These are phyloP conservation scores for Tetradesmus obliquus DNA, from an alignment of 139 green algal species.

Conservation along the genomic window DNA sequence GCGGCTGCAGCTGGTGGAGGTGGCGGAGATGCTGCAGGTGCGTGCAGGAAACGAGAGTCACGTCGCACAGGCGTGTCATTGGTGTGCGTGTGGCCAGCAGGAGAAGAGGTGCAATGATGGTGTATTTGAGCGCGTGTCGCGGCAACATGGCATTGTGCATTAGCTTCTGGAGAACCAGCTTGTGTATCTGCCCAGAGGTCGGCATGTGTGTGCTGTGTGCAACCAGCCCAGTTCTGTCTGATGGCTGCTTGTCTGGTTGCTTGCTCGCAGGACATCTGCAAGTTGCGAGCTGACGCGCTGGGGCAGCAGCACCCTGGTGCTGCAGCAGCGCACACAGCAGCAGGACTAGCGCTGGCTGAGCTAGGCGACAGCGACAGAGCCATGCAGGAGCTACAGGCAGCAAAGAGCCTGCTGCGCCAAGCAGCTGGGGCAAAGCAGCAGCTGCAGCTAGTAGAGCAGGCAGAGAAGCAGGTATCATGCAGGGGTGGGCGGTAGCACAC, in stretches of 20 bases:
- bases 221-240: background rate
- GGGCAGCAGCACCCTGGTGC: conserved; percentile 57
- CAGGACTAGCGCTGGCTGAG: conserved; percentile 71
- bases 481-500: background rate
- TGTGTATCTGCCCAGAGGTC: background rate
- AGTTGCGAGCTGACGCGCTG: conserved; percentile 40
- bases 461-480: background rate
- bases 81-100: too few species aligned
- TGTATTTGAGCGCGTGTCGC: too few species aligned
- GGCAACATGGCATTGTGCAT: too few species aligned
- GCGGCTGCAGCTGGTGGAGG: conserved; percentile 74
- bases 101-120: too few species aligned
- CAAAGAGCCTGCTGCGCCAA: background rate
- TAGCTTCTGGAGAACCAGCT: background rate
- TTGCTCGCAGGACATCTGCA: conserved; percentile 35
- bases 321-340: conserved; percentile 62
- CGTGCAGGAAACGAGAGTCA: background rate
- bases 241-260: background rate
- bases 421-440: conserved; percentile 11
- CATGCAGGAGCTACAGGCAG: conserved; percentile 43
- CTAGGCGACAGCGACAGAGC: conserved; percentile 63
- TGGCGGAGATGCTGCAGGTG: conserved; percentile 84
- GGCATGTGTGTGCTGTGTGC: background rate
- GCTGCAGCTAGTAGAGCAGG: conserved; percentile 12
- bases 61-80: too few species aligned